These are phyloP conservation scores for Oryza punctata DNA, from an alignment of 176 grass and related monocot species.

Conservation along the genomic window DNA sequence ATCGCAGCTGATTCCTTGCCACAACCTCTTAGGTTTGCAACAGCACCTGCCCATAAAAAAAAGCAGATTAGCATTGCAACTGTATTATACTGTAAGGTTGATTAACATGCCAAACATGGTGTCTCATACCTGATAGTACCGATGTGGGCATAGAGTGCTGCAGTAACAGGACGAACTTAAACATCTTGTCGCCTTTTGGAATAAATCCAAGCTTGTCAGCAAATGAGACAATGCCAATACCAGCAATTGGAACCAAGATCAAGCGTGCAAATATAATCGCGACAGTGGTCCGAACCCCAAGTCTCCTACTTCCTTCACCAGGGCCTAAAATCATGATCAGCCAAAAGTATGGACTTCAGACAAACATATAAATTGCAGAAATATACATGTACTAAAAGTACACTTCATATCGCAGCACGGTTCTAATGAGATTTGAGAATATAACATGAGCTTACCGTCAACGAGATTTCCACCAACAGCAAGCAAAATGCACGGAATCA, in stretches of 20 bases:
- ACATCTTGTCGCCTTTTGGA: constrained; percentile 63
- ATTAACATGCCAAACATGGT: neutral
- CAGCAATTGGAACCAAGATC: constrained; percentile 54
- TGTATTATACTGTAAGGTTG: neutral
- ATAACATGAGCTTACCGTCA: constrained; percentile 46
- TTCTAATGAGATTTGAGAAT: neutral
- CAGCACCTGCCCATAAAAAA: constrained; percentile 44
- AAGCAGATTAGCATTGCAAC: neutral
- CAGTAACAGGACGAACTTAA: constrained; percentile 63
- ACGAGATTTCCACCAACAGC: constrained; percentile 75
- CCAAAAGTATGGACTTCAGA: neutral
- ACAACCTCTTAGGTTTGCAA: constrained; percentile 63
- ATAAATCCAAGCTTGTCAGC: constrained; percentile 61
- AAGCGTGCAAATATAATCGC: constrained; percentile 62
- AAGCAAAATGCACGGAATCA: constrained; percentile 78
- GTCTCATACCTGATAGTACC: constrained; percentile 55
- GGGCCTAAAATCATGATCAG: constrained; percentile 46
- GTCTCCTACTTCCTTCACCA: constrained; percentile 63
- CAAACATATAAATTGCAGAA: neutral
- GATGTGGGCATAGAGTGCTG: constrained; percentile 74
- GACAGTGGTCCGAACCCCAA: constrained; percentile 52
- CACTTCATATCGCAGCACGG: neutral
- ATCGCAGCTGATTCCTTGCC: constrained; percentile 67
- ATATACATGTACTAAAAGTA: neutral
- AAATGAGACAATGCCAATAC: constrained; percentile 53